Percentiles rank a stretch among this genome's conserved stretches.
These are phyloP conservation scores for Trichoderma gamsii DNA, from an alignment of 495 filamentous ascomycete species.

Conservation along the genomic window DNA sequence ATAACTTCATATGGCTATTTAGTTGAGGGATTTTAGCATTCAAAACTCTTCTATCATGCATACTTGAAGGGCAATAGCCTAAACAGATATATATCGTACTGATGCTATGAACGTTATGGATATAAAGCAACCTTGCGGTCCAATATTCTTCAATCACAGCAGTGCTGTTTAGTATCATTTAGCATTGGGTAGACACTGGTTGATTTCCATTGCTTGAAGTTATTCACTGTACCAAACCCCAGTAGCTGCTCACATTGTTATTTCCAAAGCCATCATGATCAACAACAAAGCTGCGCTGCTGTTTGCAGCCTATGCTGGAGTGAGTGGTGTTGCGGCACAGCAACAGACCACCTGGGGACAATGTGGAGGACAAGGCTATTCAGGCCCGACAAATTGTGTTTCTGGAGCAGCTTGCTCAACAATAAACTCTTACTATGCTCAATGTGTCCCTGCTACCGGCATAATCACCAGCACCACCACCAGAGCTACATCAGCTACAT, in stretches of 20 bases:
- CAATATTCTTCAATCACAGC: neutral
- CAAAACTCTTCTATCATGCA: neutral
- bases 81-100: neutral
- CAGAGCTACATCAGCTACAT: neutral
- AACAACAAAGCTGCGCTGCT: neutral
- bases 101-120: neutral
- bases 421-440: neutral
- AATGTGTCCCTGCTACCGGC: conserved; percentile 9
- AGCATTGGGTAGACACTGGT: neutral
- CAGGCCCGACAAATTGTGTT: conserved; percentile 3
- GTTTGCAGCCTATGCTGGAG: conserved; percentile 6
- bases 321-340: neutral
- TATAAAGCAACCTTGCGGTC: neutral
- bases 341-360: conserved; percentile 3
- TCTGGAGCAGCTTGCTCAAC: neutral
- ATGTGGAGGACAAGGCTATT: neutral
- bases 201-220: neutral
- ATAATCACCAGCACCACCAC: neutral
- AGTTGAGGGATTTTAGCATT: neutral
- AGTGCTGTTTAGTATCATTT: neutral
- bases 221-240: neutral
- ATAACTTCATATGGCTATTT: neutral
- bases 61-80: neutral
- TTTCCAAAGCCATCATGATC: neutral
- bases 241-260: neutral